These are phyloP conservation scores for Pneumocystis canis DNA, from an alignment of 1,139 yeast species.

Conservation along the genomic window DNA sequence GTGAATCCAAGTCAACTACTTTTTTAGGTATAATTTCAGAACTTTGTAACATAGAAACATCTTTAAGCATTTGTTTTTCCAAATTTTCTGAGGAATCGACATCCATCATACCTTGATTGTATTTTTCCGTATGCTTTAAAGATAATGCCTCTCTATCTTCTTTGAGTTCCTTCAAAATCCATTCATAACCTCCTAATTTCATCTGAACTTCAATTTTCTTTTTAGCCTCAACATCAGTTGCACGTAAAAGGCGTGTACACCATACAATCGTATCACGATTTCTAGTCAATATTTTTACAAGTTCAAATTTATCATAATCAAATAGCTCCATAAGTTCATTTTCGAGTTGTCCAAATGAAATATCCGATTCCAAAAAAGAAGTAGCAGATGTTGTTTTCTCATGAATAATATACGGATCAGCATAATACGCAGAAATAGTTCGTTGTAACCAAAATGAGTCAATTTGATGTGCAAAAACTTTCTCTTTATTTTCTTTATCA, in stretches of 20 bases:
- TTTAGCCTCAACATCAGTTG: constrained; percentile 27
- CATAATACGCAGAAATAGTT: constrained; percentile 26
- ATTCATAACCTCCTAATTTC: constrained; percentile 24
- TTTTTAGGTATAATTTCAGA: constrained; percentile 18
- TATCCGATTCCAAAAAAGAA: constrained; percentile 25
- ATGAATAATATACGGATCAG: constrained; percentile 29
- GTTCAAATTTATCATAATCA: constrained; percentile 34
- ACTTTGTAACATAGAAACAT: not conserved
- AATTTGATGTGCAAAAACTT: constrained; percentile 24
- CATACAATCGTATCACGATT: constrained; percentile 44
- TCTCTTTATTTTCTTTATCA: constrained; percentile 13
- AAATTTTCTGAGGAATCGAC: constrained; percentile 18
- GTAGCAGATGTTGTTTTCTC: constrained; percentile 23
- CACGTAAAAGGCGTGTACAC: constrained; percentile 34
- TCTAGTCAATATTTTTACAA: constrained; percentile 36
- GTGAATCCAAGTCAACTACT: constrained; percentile 43
- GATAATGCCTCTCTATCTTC: constrained; percentile 14
- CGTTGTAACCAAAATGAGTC: constrained; percentile 41
- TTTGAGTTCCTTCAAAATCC: constrained; percentile 22
- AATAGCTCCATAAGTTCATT: constrained; percentile 37
- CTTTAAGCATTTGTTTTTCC: constrained; percentile 14
- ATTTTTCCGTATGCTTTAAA: not conserved
- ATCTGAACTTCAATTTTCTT: constrained; percentile 25
- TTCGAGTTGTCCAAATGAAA: constrained; percentile 35
- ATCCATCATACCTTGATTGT: constrained; percentile 14